Base-by-base conservation (phyloP, 805 yeast species). In the Metschnikowia proteae region DNA sequence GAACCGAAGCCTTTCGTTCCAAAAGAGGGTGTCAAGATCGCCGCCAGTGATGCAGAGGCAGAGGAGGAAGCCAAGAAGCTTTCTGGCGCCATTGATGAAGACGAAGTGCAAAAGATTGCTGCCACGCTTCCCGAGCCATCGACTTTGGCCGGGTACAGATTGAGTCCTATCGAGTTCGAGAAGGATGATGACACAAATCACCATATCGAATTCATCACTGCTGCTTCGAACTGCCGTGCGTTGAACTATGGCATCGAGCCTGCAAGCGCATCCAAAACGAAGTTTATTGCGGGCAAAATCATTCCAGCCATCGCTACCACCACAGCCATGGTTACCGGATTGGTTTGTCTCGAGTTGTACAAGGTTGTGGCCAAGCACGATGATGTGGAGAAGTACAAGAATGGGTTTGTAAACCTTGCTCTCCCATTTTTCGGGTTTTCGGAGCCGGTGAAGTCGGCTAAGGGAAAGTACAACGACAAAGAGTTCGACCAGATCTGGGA, bases 281-380 rank as follows among this genome's bases (percentile, higher is more conserved):
- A 94, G 73, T 89, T 92, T 61, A 92, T 94, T 66, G 99, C 99
- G 5, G 99, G 99, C 42, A 84, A 95, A 70, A 94, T 94, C 57
- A 94, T 94, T 57, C 99, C 99, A 11, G 99, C 99, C 22, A 94
- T 94, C 74, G 99, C 99, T 33, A 94, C 99, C 2, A 94, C 99
- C 1, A 94, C 99, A n/a, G 96, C 97, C 7, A 74, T 91, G 58
- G 99, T 94, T 23, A 88, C 99, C 5, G 99, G 99, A 42, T 76
- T 94, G 61, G 95, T 90, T 25, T 88, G 95, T 61, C 73, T 94
- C 57, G 99, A 94, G 70, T 75, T 92, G 49, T 87, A 88, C 75
- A 94, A 94, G 74, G 92, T 94, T 54, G 88, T 82, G 39, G 95
- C 85, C 61, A 79, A 79, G 11, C 82, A 84, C 62, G 78, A 75